A percentile compares a stretch with the other conserved stretches of the same genome.
Conservation (phyloP, 2,329 filamentous ascomycete genomes). For the Diaporthe aspalathi region DNA sequence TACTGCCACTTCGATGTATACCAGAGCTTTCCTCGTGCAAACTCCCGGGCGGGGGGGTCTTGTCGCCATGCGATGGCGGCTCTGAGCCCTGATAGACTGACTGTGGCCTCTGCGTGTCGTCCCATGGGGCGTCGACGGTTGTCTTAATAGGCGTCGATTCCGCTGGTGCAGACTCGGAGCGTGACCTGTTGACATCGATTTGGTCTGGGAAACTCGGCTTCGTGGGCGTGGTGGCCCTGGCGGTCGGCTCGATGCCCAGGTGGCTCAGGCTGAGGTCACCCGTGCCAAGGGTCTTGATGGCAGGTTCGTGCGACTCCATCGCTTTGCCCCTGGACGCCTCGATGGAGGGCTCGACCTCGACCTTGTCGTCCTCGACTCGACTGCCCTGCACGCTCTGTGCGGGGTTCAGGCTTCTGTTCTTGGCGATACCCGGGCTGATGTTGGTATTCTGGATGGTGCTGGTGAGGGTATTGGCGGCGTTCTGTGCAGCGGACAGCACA, state of each 20-base stretch:
- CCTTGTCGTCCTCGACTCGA: constrained; percentile 48
- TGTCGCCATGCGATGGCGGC: constrained; percentile 62
- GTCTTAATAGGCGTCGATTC: constrained; percentile 51
- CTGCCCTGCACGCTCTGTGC: constrained; percentile 41
- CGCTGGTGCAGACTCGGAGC: constrained; percentile 70
- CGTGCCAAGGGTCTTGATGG: constrained; percentile 88
- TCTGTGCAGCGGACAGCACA: constrained; percentile 92
- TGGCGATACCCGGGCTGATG: constrained; percentile 62
- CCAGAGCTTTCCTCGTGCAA: constrained; percentile 72
- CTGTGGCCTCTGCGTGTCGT: constrained; percentile 55
- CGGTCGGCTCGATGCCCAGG: constrained; percentile 79
- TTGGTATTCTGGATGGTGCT: constrained; percentile 78
- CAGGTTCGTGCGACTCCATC: constrained; percentile 74
- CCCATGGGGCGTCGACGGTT: constrained; percentile 51
- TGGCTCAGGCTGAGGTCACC: constrained; percentile 92
- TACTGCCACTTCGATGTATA: constrained; percentile 73
- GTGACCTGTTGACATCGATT: constrained; percentile 55
- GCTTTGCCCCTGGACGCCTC: constrained; percentile 53
- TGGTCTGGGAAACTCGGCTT: constrained; percentile 65
- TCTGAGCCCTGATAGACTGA: constrained; percentile 59
- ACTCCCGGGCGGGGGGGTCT: constrained; percentile 74
- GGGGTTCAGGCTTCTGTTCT: constrained; percentile 38
- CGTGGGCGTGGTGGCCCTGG: constrained; percentile 65
- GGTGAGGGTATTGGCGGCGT: constrained; percentile 81
- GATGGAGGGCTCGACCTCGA: constrained; percentile 58